These are phyloP conservation scores for Nigrospora osmanthi DNA, from an alignment of 2,329 filamentous ascomycete genomes.

Conservation along the genomic window DNA sequence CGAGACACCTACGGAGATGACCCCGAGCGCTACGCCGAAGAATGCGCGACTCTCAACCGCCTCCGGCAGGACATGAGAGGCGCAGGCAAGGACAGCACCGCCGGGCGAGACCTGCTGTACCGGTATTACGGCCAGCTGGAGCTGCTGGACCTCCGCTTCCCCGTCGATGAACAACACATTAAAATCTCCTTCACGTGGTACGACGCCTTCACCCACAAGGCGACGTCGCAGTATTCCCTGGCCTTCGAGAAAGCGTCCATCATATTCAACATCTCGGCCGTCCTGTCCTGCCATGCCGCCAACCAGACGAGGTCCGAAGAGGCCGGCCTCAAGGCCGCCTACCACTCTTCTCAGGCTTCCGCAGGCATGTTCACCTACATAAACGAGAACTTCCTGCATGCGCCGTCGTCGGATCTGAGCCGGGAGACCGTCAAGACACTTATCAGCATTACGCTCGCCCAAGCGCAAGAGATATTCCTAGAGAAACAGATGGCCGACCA, in stretches of 20 bases:
- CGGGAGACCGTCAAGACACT: constrained; percentile 92
- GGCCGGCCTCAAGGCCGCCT: constrained; percentile 87
- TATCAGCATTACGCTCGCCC: constrained; percentile 87
- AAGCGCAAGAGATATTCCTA: constrained; percentile 94
- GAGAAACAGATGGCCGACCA: constrained; percentile 91
- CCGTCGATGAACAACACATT: constrained; percentile 97
- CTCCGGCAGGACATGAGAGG: constrained; percentile 97
- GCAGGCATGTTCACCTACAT: constrained; percentile 99
- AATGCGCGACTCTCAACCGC: constrained; percentile 89
- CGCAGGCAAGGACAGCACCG: constrained; percentile 91
- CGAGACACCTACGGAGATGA: constrained; percentile 91
- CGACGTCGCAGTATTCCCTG: constrained; percentile 93
- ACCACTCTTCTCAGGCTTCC: constrained; percentile 95
- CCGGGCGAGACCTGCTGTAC: constrained; percentile 87
- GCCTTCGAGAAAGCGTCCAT: constrained; percentile 98
- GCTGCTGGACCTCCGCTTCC: constrained; percentile 86
- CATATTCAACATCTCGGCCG: constrained; percentile 98
- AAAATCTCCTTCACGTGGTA: constrained; percentile 99
- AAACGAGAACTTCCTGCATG: constrained; percentile 98
- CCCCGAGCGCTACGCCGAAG: constrained; percentile 89
- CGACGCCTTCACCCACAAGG: constrained; percentile 97
- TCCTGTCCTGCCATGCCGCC: constrained; percentile 91
- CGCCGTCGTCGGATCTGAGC: constrained; percentile 91
- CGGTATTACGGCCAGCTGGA: constrained; percentile 97
- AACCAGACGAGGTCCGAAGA: constrained; percentile 90